Percentiles rank a stretch among this genome's conserved stretches.
Conservation (phyloP, 495 filamentous ascomycete species). For the Cercophora newfieldiana region DNA sequence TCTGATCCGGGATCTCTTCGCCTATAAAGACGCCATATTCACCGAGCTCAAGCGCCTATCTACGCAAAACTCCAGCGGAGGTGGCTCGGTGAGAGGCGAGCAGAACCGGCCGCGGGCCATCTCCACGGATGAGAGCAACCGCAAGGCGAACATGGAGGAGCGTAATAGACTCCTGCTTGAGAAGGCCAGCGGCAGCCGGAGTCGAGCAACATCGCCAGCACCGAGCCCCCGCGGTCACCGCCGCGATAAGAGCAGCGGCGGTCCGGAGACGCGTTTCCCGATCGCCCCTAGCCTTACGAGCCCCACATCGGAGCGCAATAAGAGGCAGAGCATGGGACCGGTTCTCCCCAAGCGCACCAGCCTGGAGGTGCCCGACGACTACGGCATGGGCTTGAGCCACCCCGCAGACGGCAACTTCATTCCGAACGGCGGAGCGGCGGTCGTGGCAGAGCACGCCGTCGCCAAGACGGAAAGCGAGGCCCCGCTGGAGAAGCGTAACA, state of each 20-base stretch:
- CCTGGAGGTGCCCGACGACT: slow-evolving; percentile 49
- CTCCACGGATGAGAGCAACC: slow-evolving; percentile 94
- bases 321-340: slow-evolving; percentile 40
- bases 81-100: slow-evolving; percentile 37
- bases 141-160: slow-evolving; percentile 90
- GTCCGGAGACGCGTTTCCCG: slow-evolving; percentile 81
- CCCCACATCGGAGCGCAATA: slow-evolving; percentile 49
- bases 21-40: slow-evolving; percentile 92
- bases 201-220: slow-evolving; percentile 73
- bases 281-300: slow-evolving; percentile 68
- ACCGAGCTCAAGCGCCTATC: slow-evolving; percentile 92
- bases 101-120: slow-evolving; percentile 78
- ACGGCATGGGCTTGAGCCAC: slow-evolving; percentile 36
- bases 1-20: slow-evolving; percentile 88
- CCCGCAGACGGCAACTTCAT: slow-evolving; percentile 43
- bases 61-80: slow-evolving; percentile 59
- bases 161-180: slow-evolving; percentile 78
- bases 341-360: slow-evolving; percentile 45
- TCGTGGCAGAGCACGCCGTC: slow-evolving; percentile 35
- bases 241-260: slow-evolving; percentile 79
- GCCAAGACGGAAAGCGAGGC: slow-evolving; percentile 41
- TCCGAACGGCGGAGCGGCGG: slow-evolving; percentile 30
- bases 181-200: slow-evolving; percentile 55
- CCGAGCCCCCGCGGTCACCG: slow-evolving; percentile 60
- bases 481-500: slow-evolving; percentile 50